Evolutionary conservation across 257 asterid species (phyloP).

Genomic region (Scutellaria barbata): DNA sequence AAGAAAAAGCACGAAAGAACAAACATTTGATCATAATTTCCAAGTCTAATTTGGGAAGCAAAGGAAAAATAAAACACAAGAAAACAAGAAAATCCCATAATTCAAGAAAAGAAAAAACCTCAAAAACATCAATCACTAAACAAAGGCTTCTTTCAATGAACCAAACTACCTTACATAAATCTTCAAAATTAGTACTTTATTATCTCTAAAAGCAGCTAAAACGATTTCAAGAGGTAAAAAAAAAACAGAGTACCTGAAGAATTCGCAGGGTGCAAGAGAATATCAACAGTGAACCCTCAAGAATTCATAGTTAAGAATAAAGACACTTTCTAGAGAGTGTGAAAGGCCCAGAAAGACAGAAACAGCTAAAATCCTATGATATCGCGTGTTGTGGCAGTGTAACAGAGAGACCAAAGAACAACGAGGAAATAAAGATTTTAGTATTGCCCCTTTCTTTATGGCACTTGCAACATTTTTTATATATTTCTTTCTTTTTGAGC

Average conservation of each 20-base stretch:
- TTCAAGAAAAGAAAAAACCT: conserved; percentile 19
- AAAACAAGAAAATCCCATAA: conserved; percentile 19
- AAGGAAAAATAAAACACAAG: background rate
- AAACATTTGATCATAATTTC: conserved; percentile 6
- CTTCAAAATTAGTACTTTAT: background rate
- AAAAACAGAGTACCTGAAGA: conserved; percentile 44
- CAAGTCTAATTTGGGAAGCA: background rate
- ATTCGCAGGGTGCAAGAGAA: conserved; percentile 16
- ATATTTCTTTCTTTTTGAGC: background rate
- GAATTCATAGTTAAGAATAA: conserved; percentile 32
- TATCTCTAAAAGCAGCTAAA: conserved; percentile 10
- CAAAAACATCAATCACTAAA: conserved; percentile 12
- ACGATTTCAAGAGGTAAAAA: background rate
- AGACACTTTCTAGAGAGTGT: conserved; percentile 38
- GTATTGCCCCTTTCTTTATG: conserved; percentile 36
- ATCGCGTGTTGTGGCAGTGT: conserved; percentile 38
- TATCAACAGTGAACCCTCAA: conserved; percentile 23
- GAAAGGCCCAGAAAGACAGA: background rate
- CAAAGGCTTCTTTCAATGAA: background rate
- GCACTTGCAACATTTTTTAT: conserved; percentile 28
- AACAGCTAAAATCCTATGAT: conserved; percentile 13
- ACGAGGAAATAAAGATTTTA: conserved; percentile 37
- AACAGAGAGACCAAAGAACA: conserved; percentile 44
- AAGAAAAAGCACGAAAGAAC: background rate
- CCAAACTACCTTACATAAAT: conserved; percentile 5